Conservation (phyloP, 139 green algal genomes). For the Chlamydomonas asymmetrica region DNA sequence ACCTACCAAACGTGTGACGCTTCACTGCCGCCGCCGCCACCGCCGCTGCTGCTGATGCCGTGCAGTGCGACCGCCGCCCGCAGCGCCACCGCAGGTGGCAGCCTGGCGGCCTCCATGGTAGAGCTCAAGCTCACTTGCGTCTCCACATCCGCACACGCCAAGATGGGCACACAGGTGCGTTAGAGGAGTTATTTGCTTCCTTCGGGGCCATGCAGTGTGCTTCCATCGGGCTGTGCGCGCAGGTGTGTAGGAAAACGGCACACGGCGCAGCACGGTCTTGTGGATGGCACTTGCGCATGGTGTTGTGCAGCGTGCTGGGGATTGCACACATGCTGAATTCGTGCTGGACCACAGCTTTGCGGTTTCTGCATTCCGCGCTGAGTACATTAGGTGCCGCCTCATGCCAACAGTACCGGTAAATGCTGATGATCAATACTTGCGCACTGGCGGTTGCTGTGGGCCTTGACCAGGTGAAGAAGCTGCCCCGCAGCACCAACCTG, state of each 20-base stretch:
- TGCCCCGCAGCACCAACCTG: slow-evolving; percentile 46
- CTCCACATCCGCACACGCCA: slow-evolving; percentile 29
- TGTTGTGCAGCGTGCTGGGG: too few species aligned
- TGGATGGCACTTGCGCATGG: too few species aligned
- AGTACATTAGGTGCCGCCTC: too few species aligned
- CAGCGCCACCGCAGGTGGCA: neutral
- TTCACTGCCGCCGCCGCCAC: neutral
- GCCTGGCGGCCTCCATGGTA: slow-evolving; percentile 15
- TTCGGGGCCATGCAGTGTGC: neutral
- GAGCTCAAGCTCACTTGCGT: slow-evolving; percentile 50
- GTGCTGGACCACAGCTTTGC: too few species aligned
- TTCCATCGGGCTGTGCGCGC: too few species aligned
- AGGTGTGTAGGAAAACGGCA: too few species aligned
- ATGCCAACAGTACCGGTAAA: neutral
- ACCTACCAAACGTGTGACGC: neutral
- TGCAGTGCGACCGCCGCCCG: slow-evolving; percentile 10
- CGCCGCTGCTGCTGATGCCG: neutral
- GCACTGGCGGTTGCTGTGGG: neutral
- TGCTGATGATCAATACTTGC: slow-evolving; percentile 1
- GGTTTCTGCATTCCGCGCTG: too few species aligned
- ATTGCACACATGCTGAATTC: too few species aligned
- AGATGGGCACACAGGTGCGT: slow-evolving; percentile 51
- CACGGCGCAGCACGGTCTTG: too few species aligned
- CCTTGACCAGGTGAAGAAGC: slow-evolving; percentile 40
- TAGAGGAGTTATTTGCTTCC: slow-evolving; percentile 2